Percentiles rank a stretch among this genome's conserved stretches.
Conservation (phyloP, 495 filamentous ascomycete species). For the Penicillium pancosmium region DNA sequence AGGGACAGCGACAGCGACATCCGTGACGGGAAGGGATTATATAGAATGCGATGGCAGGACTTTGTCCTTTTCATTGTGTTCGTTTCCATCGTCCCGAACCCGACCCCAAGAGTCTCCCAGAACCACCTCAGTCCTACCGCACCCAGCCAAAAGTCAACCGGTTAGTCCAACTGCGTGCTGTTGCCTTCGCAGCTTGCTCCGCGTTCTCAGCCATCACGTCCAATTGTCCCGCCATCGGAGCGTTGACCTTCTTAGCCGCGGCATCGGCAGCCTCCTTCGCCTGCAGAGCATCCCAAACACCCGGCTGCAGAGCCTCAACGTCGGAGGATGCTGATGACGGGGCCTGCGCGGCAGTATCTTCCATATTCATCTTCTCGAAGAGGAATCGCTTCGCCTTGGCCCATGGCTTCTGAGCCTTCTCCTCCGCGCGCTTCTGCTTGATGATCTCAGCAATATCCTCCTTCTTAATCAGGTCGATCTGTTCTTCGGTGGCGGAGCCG, state of each 20-base stretch:
- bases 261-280: constrained; percentile 31
- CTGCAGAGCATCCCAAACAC: constrained; percentile 45
- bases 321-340: constrained; percentile 10
- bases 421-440: constrained; percentile 48
- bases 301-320: constrained; percentile 13
- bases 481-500: constrained; percentile 60
- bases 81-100: too few species aligned
- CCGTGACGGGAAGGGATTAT: too few species aligned
- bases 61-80: too few species aligned
- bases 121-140: constrained; percentile 26
- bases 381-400: constrained; percentile 46
- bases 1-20: too few species aligned
- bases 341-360: constrained; percentile 36
- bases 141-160: constrained; percentile 39
- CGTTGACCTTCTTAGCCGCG: constrained; percentile 21
- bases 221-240: constrained; percentile 36
- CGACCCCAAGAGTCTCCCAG: background rate
- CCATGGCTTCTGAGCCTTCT: constrained; percentile 47
- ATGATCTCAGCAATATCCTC: constrained; percentile 57
- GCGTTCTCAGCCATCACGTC: constrained; percentile 48
- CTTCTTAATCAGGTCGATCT: constrained; percentile 56
- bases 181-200: constrained; percentile 42
- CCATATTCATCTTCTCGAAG: constrained; percentile 51
- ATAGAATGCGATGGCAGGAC: too few species aligned
- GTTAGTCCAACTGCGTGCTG: constrained; percentile 45